Evolutionary conservation across 2,329 filamentous ascomycete species (phyloP), one percentile per base, ranked within the genome.

Genomic region (Venturia nashicola): DNA sequence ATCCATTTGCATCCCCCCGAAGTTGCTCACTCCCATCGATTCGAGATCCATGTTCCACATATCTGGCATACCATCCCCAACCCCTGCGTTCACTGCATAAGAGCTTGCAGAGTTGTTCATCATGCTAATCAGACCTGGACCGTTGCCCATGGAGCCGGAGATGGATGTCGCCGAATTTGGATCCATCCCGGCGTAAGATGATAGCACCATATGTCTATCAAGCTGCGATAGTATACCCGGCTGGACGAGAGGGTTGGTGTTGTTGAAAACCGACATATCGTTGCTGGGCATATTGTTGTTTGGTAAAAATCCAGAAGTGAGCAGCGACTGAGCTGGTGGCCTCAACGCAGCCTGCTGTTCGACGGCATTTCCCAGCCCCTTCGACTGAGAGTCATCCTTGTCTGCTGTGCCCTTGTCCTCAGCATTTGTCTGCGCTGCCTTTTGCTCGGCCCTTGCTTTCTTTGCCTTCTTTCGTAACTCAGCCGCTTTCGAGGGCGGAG

Each of bases 191-290:
- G 80, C 78, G 70, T 91, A 93, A 1, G 86, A 87, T 44, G 86
- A 86, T 67, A 90, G 90, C 1, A 91, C 86, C 67, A 91, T 84
- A 70, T 91, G 88, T 3, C 88, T 82, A 69, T 92, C 88, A 16
- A 93, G 81, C 66, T 89, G 85, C 11, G 87, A 85, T 34, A 91
- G 76, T 62, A 85, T 79, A 2, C 76, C 77, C 65, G 78, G 76
- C 23, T 75, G 73, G 6, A 59, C 46, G 11, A 63, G 61, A 14
- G 61, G 61, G 48, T 63, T 63, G 32, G 43, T 46, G n/a, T 63
- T 63, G 39, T 63, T 57, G 27, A 63, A 23, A 39, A 63, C 36
- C 12, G 59, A 60, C 27, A 42, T 36, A 32, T 60, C 59, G 20
- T 42, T 42, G 20, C 27, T 44, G 16, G 2, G 36, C 5, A 60